Conservation (phyloP, 2,329 filamentous ascomycete species). For the Lachnellula occidentalis region DNA sequence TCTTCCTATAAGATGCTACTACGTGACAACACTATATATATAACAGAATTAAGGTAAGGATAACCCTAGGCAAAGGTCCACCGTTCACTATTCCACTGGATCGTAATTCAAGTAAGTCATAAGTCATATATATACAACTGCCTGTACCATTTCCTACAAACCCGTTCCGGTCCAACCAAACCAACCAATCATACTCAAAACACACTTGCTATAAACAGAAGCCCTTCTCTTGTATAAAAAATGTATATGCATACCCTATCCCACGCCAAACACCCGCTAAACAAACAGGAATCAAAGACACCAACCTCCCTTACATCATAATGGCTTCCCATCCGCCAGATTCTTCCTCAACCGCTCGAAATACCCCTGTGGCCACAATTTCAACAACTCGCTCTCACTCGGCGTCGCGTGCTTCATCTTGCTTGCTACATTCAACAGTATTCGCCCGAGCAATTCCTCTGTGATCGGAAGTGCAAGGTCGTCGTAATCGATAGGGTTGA, state of each 20-base stretch:
- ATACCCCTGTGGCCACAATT: conserved; percentile 55
- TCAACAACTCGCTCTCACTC: conserved; percentile 50
- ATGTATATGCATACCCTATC: not conserved
- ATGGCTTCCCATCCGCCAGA: conserved; percentile 19
- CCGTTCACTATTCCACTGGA: no score
- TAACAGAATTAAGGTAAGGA: no score
- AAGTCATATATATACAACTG: no score
- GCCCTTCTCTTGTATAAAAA: not conserved
- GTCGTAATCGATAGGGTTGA: conserved; percentile 54
- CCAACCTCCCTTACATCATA: conserved; percentile 6
- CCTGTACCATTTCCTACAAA: not conserved
- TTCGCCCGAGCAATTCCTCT: conserved; percentile 55
- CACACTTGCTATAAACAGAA: not conserved
- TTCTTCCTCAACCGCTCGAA: conserved; percentile 48
- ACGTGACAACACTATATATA: no score
- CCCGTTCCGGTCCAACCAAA: not conserved
- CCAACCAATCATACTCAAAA: not conserved
- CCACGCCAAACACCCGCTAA: not conserved
- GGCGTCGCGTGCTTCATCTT: conserved; percentile 55
- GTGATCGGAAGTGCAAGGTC: conserved; percentile 54
- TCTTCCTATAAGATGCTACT: no score
- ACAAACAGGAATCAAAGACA: not conserved
- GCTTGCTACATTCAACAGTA: conserved; percentile 57
- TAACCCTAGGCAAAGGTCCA: no score
- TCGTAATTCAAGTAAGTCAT: no score